These are phyloP conservation scores for Hevea brasiliensis DNA, from an alignment of 345 rosid genomes.

Conservation along the genomic window DNA sequence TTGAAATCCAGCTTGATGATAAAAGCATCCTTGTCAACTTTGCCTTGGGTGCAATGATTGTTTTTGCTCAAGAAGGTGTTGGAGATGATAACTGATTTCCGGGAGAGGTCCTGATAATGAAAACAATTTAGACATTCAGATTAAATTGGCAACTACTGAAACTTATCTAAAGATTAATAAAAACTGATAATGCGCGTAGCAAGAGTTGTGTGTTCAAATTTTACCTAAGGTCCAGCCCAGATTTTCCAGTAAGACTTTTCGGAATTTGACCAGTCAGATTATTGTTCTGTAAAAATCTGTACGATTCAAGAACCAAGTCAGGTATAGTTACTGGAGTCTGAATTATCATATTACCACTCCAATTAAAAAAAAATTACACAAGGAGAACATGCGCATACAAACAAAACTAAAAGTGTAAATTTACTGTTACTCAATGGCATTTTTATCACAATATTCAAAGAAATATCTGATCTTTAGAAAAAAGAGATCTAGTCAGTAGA, in stretches of 20 bases:
- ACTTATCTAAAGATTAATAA: background rate
- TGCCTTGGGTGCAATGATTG: background rate
- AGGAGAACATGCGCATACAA: background rate
- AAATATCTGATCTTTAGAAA: background rate
- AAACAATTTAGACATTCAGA: constrained; percentile 21
- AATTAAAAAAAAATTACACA: background rate
- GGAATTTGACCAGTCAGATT: constrained; percentile 75
- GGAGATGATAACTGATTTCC: constrained; percentile 45
- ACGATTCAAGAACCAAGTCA: constrained; percentile 22
- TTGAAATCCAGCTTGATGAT: constrained; percentile 2
- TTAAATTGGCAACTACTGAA: constrained; percentile 1
- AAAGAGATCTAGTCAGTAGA: background rate
- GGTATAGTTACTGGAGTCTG: constrained; percentile 14
- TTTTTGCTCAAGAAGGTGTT: constrained; percentile 35
- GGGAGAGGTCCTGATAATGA: constrained; percentile 33
- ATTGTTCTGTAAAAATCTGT: constrained; percentile 86
- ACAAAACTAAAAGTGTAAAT: background rate
- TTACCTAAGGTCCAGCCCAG: constrained; percentile 61
- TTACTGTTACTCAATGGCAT: background rate
- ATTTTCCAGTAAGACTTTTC: constrained; percentile 45
- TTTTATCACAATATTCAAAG: constrained; percentile 4
- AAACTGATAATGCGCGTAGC: background rate
- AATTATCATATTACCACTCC: constrained; percentile 1
- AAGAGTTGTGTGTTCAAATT: constrained; percentile 7
- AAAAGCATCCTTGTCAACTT: constrained; percentile 7